A percentile compares a stretch with the other conserved stretches of the same genome.
Evolutionary conservation across 73 alveolate species (phyloP).

Genomic region (Paramecium biaurelia): DNA sequence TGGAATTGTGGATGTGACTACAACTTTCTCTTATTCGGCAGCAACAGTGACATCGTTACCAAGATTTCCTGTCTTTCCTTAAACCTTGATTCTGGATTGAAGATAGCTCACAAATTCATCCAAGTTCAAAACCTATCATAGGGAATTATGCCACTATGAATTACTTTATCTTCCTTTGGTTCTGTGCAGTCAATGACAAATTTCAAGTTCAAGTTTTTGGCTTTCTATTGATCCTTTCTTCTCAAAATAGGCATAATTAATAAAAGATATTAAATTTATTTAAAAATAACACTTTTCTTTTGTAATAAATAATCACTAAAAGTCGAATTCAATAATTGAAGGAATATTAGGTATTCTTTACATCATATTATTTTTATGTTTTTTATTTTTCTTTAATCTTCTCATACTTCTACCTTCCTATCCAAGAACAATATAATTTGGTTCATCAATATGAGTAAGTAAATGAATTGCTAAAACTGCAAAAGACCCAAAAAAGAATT

Average conservation of each 20-base stretch:
- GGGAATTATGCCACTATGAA: conserved; percentile 59
- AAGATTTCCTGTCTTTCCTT: conserved; percentile 59
- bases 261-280: conserved; percentile 49
- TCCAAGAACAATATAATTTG: not conserved
- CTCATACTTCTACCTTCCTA: not conserved
- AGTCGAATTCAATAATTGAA: not conserved
- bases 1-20: conserved; percentile 71
- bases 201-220: conserved; percentile 58
- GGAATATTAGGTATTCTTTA: not conserved
- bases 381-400: not conserved
- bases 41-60: conserved; percentile 53
- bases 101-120: conserved; percentile 58
- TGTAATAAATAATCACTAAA: not conserved
- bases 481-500: conserved; percentile 14
- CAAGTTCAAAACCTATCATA: conserved; percentile 51
- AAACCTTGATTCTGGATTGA: conserved; percentile 49
- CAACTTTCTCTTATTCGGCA: conserved; percentile 59
- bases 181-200: conserved; percentile 60
- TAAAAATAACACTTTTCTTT: not conserved
- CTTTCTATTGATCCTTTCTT: conserved; percentile 56
- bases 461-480: not conserved
- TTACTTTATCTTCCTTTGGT: conserved; percentile 64
- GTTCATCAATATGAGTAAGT: not conserved
- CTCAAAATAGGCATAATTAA: conserved; percentile 52
- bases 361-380: not conserved